Evolutionary conservation across 2,329 filamentous ascomycete genomes (phyloP).

Genomic region (Ophiosphaerella herpotricha): DNA sequence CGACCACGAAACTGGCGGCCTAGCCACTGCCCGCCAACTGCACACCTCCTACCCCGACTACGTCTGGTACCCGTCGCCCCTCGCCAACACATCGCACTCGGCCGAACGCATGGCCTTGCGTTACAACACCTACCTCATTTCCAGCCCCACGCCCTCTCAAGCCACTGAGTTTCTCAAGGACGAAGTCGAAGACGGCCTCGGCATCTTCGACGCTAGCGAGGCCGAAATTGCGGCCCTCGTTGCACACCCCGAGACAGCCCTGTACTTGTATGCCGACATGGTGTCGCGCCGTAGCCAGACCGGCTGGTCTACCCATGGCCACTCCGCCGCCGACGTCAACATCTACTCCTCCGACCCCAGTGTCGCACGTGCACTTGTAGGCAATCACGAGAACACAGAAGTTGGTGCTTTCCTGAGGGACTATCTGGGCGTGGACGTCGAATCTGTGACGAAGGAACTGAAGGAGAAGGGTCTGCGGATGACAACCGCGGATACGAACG

Average conservation of each 20-base stretch:
- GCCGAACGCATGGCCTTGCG: slow-evolving; percentile 70
- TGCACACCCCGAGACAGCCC: slow-evolving; percentile 59
- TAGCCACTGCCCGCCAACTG: slow-evolving; percentile 77
- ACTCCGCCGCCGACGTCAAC: slow-evolving; percentile 89
- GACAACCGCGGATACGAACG: too few relatives aligned
- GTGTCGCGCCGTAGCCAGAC: slow-evolving; percentile 85
- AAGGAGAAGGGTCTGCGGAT: too few relatives aligned
- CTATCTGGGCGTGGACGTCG: slow-evolving; percentile 81
- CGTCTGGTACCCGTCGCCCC: slow-evolving; percentile 79
- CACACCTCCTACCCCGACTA: slow-evolving; percentile 68
- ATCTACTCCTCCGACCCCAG: slow-evolving; percentile 81
- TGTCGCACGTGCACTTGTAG: slow-evolving; percentile 66
- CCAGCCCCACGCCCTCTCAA: slow-evolving; percentile 36
- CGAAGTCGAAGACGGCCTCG: slow-evolving; percentile 72
- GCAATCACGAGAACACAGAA: slow-evolving; percentile 95
- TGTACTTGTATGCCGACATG: slow-evolving; percentile 77
- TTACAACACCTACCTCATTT: slow-evolving; percentile 64
- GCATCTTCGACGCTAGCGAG: slow-evolving; percentile 73
- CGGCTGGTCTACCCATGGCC: slow-evolving; percentile 93
- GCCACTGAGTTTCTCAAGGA: slow-evolving; percentile 65
- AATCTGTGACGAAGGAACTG: slow-evolving; percentile 76
- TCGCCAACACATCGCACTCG: slow-evolving; percentile 78
- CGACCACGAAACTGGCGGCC: slow-evolving; percentile 94
- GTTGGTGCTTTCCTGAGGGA: slow-evolving; percentile 79
- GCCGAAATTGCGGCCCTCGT: slow-evolving; percentile 72